Evolutionary conservation across 345 rosid genomes (phyloP), one percentile per base, ranked within the genome.

Genomic region (Brassica nigra): DNA sequence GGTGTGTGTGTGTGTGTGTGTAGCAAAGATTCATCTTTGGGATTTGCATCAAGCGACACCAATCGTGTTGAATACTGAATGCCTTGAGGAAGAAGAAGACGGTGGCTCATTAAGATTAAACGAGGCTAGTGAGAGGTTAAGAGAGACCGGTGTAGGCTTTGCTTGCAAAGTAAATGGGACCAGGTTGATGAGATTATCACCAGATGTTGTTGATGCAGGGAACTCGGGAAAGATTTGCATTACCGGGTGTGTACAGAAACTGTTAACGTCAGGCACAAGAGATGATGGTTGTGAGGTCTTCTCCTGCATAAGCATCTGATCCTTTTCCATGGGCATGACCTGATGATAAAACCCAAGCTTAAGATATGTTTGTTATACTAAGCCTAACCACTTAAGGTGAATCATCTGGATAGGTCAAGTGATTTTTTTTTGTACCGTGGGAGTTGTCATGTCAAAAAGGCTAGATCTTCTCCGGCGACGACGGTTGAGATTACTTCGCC

Each of bases 391-490:
- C 37, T 34, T 34, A 34, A 34, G 37, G 37, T 34, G 37, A 34
- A 34, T 42, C 49, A 42, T 42, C 14, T 42, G 3, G n/a, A 4
- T 42, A 42, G 11, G 49, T 42, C 49, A 42, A 36, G 30, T 6
- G 12, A 63, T 29, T 82, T 49, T 86, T 57, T 23, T 23, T 23
- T 23, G 18, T 86, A 95, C 99, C 79, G 92, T 81, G 34, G 90
- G 95, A 62, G 97, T 92, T 77, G 93, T 95, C 82, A 91, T 97
- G 63, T 92, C 94, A 59, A 95, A 93, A 80, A 97, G 91, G 62
- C 97, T 91, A 72, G 97, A 88, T 81, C 99, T 97, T 39, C 98
- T 87, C 5, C 99, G 91, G 92, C 99, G 78, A 14, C 99, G 97
- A 65, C 97, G 97, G 59, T 92, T 92, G 77, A 89, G 88, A 81